A percentile compares a stretch with the other conserved stretches of the same genome.
phyloP scores from a whole-genome alignment of 2,329 filamentous ascomycete genomes.

The Sclerotiophoma versabilis region DNA sequence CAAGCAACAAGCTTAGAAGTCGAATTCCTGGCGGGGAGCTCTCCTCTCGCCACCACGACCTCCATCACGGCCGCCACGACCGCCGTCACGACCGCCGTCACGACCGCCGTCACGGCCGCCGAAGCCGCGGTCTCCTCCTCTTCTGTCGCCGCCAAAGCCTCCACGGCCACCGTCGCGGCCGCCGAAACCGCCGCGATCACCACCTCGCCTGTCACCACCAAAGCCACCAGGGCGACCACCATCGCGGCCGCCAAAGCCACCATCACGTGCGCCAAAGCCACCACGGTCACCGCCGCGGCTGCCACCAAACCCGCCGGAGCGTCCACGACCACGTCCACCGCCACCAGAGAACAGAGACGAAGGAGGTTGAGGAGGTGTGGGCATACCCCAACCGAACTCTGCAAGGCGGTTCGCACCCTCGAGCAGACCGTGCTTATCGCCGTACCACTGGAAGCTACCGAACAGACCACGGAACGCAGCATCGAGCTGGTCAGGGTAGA shows the following conservation, averaged over 20 bases:
- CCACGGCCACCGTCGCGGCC: constrained; percentile 21
- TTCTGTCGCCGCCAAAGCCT: constrained; percentile 26
- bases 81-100: constrained; percentile 18
- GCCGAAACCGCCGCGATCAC: constrained; percentile 13
- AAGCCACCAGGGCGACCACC: constrained; percentile 7
- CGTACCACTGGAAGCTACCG: constrained; percentile 57
- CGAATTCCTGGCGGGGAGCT: constrained; percentile 17
- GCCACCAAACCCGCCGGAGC: constrained; percentile 21
- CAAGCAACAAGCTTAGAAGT: constrained; percentile 1
- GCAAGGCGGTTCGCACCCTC: constrained; percentile 55
- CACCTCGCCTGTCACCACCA: constrained; percentile 21
- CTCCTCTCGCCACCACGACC: constrained; percentile 19
- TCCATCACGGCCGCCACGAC: constrained; percentile 4
- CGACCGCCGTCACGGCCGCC: constrained; percentile 8
- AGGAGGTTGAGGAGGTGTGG: constrained; percentile 49
- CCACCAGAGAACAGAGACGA: constrained; percentile 25
- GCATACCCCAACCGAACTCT: constrained; percentile 57
- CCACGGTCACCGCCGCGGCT: constrained; percentile 17
- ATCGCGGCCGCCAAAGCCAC: constrained; percentile 18
- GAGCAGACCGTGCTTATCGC: constrained; percentile 52
- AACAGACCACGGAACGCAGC: constrained; percentile 66
- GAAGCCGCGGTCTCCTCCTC: constrained; percentile 17
- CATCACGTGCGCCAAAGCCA: constrained; percentile 23
- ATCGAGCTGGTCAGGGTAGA: constrained; percentile 54
- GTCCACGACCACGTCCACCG: constrained; percentile 20